Base-by-base conservation (phyloP, 768 basidiomycete genomes). In the Agaricus subrufescens region DNA sequence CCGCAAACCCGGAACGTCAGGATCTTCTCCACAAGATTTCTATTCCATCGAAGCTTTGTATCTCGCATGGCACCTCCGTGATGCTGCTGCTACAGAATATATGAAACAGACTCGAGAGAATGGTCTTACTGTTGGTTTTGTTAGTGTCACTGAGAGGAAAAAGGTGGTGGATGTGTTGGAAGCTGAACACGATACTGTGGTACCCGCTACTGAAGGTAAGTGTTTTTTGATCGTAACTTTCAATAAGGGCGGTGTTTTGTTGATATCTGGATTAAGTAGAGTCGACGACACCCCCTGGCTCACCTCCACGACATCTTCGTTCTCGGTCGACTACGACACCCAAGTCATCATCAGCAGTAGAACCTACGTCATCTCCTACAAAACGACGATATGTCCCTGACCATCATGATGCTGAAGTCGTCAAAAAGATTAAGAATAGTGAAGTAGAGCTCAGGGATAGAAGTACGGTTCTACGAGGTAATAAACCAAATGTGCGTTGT, bases 61-160 rank as follows among this genome's bases (percentile, higher is more conserved):
- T 62, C 76, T 95, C n/a, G 87, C 89, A 29, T 98, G 87, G 89
- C 72, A 85, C 3, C 76, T 88, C 31, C 76, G 82, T 46, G 89
- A 91, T 66, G 82, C 83, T 0, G 76, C 83, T 0, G 83, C 85
- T 30, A 89, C 87, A 14, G 92, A 95, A 61, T 98, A 98, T 72
- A 85, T 96, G 83, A 88, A 86, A 66, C 86, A 89, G 63, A 86
- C 87, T 2, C 77, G 91, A 53, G 88, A 89, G 64, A 78, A 78
- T 43, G 89, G 91, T 1, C 71, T 94, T 30, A 75, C 82, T 2
- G 79, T 84, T 39, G 87, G 87, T 0, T 80, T 93, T 66, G 91
- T 98, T 39, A 86, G 89, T 61, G 84, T 93, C 34, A 91, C 92
- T 2, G 94, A 97, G 71, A 76, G 94, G 59, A 92, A 90, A 73